Evolutionary conservation across 176 grass and related monocot genomes (phyloP), one percentile per base, ranked within the genome.

Genomic region (Lolium rigidum): DNA sequence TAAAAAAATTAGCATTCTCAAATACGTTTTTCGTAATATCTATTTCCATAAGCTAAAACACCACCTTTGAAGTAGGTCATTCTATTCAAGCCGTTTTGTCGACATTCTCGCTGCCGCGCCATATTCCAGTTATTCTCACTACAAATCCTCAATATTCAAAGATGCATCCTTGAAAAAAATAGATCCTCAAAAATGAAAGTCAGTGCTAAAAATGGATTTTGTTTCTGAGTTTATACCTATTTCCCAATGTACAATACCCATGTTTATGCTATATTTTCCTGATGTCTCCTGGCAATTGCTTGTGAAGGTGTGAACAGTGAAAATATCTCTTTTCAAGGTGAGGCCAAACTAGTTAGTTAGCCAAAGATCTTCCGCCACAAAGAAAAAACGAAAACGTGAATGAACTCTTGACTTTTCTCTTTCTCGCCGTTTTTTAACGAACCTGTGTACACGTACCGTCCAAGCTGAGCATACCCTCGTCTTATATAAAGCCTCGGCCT

Each of bases 401-500:
- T 71, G 10, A 44, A 13, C 68, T 12, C 70, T 15, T 48, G 46
- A 47, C 46, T 47, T 8, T 47, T 47, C 5, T 48, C 41, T 47
- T 72, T 24, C 15, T 54, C 48, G 6, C 49, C 25, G 4, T 26
- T 43, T 43, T 70, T 44, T 5, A 43, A 70, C 31, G 31, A 35
- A 35, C 31, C 31, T 35, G 31, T 35, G 31, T 35, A 35, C 31
- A 24, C 25, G 24, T 65, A 66, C 72, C 26, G 14, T 75, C 47
- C 47, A 75, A 75, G 52, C 47, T 16, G 14, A 28, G 12, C 70
- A 26, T 11, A n/a, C 0, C 66, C 11, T 24, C 74, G 4, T 60
- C 87, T 17, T 85, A 59, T 89, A 89, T 69, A 89, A 59, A 51
- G 49, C 83, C 15, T 20, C 14, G 38, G 12, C 88, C 7, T 31